These are phyloP conservation scores for Zea mays DNA, from an alignment of 176 grass and related monocot species.

Conservation along the genomic window Zm-B73-REFERENCE-NAM-5.0 NC_050100.1:220589501-220590000, in stretches of 20 bases:
- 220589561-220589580: slow-evolving; percentile 7
- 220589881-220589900: not conserved
- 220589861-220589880: slow-evolving; percentile 20
- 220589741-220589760: not conserved
- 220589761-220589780: not conserved
- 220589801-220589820: not conserved
- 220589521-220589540: not conserved
- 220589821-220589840: not conserved
- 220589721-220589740: not conserved
- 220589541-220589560: not conserved
- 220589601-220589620: not conserved
- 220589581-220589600: not conserved
- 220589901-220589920: not conserved
- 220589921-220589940: not conserved
- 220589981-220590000: slow-evolving; percentile 47
- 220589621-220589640: slow-evolving; percentile 41
- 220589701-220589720: not conserved
- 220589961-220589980: not conserved
- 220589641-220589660: slow-evolving; percentile 25
- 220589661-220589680: not conserved
- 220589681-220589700: not conserved
- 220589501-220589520: not conserved
- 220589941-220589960: not conserved
- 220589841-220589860: not conserved
- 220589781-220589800: not conserved